Conservation (phyloP, 2,329 filamentous ascomycete genomes). For the Fusarium xyrophilum region DNA sequence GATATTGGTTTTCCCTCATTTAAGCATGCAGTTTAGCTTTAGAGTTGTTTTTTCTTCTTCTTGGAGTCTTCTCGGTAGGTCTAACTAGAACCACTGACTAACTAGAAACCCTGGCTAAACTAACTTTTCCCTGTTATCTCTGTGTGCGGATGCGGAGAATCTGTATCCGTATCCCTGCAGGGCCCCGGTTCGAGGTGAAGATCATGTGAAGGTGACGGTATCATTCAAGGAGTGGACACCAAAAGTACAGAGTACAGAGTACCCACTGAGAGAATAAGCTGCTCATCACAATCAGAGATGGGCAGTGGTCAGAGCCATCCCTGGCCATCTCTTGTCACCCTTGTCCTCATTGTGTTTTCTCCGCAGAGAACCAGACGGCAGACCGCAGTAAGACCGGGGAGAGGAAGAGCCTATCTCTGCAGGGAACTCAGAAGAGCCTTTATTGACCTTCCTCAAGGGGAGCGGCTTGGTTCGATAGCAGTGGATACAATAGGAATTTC, state of each 20-base stretch:
- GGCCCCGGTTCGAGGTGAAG: constrained; percentile 20
- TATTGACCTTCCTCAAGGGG: constrained; percentile 30
- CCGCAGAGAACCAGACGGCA: constrained; percentile 32
- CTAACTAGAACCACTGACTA: constrained; percentile 17
- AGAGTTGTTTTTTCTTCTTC: constrained; percentile 2
- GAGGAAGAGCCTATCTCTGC: constrained; percentile 8
- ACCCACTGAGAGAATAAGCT: background rate
- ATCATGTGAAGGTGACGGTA: constrained; percentile 26
- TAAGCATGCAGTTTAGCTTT: constrained; percentile 18
- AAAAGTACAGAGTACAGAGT: no score
- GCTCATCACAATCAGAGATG: background rate
- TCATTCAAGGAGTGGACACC: constrained; percentile 5
- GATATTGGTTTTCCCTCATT: constrained; percentile 13
- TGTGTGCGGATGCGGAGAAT: constrained; percentile 27
- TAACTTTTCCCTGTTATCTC: background rate
- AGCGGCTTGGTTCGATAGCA: constrained; percentile 22
- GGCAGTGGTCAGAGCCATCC: background rate
- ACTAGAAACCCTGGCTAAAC: constrained; percentile 15
- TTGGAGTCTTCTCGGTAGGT: constrained; percentile 2
- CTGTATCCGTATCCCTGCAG: constrained; percentile 1
- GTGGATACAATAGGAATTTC: constrained; percentile 22
- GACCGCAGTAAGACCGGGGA: constrained; percentile 26
- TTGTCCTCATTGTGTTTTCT: constrained; percentile 10
- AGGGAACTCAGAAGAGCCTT: background rate
- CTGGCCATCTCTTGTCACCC: background rate